These are phyloP conservation scores for Ensete ventricosum DNA, from an alignment of 176 grass and related monocot genomes.

Conservation along the genomic window DNA sequence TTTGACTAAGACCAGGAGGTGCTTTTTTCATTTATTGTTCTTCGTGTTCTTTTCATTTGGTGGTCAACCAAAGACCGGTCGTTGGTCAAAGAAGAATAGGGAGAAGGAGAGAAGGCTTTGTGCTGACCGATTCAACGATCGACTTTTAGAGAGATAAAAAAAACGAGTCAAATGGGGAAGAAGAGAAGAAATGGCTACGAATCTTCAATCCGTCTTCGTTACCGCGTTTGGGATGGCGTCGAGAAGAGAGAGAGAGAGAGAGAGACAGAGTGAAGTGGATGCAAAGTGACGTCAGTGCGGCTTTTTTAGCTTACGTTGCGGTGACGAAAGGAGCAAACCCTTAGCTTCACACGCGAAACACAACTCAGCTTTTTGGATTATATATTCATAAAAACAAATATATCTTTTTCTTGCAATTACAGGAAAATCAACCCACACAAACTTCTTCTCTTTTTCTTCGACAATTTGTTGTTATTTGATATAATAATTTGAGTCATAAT, in stretches of 20 bases:
- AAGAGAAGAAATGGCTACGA: background rate
- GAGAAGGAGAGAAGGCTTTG: background rate
- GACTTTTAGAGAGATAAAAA: background rate
- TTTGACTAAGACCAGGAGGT: background rate
- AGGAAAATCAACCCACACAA: too few species aligned
- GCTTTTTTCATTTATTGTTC: background rate
- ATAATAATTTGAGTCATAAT: too few species aligned
- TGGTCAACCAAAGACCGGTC: background rate
- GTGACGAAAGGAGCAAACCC: background rate
- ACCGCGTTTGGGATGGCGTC: background rate
- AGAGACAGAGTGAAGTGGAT: background rate
- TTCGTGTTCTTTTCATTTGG: background rate
- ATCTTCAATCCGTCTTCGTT: conserved; percentile 6
- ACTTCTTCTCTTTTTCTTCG: too few species aligned
- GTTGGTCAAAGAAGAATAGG: background rate
- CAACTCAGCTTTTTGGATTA: background rate
- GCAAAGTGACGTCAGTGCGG: background rate
- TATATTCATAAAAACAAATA: too few species aligned
- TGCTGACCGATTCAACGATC: background rate
- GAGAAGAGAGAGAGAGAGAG: background rate
- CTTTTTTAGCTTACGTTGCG: background rate
- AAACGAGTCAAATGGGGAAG: background rate
- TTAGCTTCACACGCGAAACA: background rate
- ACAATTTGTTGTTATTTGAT: too few species aligned
- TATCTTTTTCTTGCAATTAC: too few species aligned